Evolutionary conservation across 140 eudicot species (phyloP), one percentile per base, ranked within the genome.

Genomic region (Stevia rebaudiana): DNA sequence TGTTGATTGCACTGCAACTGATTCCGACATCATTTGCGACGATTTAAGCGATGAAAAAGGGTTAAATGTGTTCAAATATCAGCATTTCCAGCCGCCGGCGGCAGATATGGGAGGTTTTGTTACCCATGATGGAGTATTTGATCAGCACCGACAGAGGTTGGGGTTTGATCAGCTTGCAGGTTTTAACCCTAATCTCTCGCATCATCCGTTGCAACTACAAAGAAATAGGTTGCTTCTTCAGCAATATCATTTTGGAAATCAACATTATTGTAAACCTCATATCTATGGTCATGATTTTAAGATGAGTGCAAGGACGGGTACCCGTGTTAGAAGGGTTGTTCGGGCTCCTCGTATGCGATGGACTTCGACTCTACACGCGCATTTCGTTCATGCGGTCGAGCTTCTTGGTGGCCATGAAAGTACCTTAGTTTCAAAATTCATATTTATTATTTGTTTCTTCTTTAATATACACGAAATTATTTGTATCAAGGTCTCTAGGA

Each of bases 361-460:
- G 98, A 91, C 98, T 60, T 84, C 95, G 7, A 84, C 91, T 63
- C 91, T 91, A 33, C 98, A 91, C 21, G 75, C 98, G 12, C 98
- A 87, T 63, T 91, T 87, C 28, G 85, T 91, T 49, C 98, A 87
- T 64, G 98, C 98, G 0, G 98, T 91, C 80, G 82, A 84, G 83
- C 84, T 87, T 6, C 95, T 91, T 36, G 98, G 98, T 8, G 98
- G 98, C 66, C 96, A 91, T 78, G 96, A 91, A 74, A 73, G 98
- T 91, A 82, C 23, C n/a, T n/a, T n/a, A n/a, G 91, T 71, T 11
- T 23, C 24, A 5, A 28, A 2, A 46, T 46, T 46, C 56, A 9
- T 3, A n/a, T n/a, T n/a, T n/a, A n/a, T n/a, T n/a, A n/a, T n/a
- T n/a, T n/a, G n/a, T n/a, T n/a, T n/a, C n/a, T n/a, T n/a, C n/a